Conservation (phyloP, 495 filamentous ascomycete species). For the Lophiotrema nucula region DNA sequence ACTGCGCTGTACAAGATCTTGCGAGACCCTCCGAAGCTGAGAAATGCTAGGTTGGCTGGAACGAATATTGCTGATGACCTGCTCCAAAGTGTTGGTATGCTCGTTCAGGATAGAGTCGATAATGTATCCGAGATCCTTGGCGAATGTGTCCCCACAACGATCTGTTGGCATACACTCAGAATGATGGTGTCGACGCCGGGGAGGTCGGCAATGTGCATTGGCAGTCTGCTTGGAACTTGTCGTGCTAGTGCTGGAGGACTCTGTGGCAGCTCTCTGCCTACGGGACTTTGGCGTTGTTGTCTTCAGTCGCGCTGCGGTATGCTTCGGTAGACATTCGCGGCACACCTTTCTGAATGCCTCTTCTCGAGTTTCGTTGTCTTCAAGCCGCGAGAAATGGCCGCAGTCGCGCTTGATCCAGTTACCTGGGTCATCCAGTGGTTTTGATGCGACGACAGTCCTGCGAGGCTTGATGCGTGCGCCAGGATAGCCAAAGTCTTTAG, state of each 20-base stretch:
- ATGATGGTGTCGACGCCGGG: slow-evolving; percentile 15
- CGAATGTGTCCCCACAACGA: slow-evolving; percentile 29
- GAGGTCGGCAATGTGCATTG: not conserved
- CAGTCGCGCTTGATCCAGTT: slow-evolving; percentile 26
- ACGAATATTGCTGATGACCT: slow-evolving; percentile 33
- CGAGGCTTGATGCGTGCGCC: slow-evolving; percentile 25
- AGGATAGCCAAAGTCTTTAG: slow-evolving; percentile 30
- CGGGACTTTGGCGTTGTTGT: no score
- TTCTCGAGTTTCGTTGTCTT: slow-evolving; percentile 1
- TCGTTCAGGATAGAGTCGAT: slow-evolving; percentile 35
- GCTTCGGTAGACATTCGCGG: slow-evolving; percentile 6
- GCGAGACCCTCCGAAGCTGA: slow-evolving; percentile 31
- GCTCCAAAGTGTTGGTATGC: slow-evolving; percentile 30
- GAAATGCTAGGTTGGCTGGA: slow-evolving; percentile 14
- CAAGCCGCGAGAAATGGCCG: slow-evolving; percentile 22
- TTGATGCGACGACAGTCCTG: not conserved
- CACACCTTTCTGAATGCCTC: slow-evolving; percentile 10
- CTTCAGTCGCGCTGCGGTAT: not conserved
- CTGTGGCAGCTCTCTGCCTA: slow-evolving; percentile 8
- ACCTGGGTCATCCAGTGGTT: slow-evolving; percentile 5
- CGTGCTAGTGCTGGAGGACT: slow-evolving; percentile 9
- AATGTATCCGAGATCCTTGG: slow-evolving; percentile 28
- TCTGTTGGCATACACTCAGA: slow-evolving; percentile 16
- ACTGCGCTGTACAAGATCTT: slow-evolving; percentile 22
- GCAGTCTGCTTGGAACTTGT: not conserved